Conservation (phyloP, 2,329 filamentous ascomycete species). For the Dactylellina sp. region DNA sequence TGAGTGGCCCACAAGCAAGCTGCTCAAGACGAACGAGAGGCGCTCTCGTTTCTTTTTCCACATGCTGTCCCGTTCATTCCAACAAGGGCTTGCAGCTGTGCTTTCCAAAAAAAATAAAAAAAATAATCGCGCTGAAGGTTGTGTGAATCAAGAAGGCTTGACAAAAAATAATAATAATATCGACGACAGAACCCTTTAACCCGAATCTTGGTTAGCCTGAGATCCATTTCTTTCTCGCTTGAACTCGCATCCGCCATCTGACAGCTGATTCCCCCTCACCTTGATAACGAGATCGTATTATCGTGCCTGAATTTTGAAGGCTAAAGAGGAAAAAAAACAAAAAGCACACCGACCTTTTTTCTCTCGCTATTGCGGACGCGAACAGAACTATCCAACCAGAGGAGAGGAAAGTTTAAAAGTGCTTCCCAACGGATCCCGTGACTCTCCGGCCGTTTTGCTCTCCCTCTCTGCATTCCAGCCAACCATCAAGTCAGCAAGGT, state of each 20-base stretch:
- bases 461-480: slow-evolving; percentile 10
- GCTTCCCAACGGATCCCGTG: slow-evolving; percentile 33
- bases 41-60: slow-evolving; percentile 47
- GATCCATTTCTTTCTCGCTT: slow-evolving; percentile 32
- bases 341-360: not conserved
- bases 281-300: slow-evolving; percentile 44
- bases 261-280: slow-evolving; percentile 40
- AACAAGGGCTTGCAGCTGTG: slow-evolving; percentile 38
- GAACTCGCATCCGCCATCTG: slow-evolving; percentile 34
- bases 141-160: no score
- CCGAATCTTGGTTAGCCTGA: slow-evolving; percentile 49
- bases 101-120: slow-evolving; percentile 17
- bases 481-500: slow-evolving; percentile 8
- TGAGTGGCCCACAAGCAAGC: slow-evolving; percentile 44
- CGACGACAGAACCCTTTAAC: slow-evolving; percentile 45
- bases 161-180: no score
- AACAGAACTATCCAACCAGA: slow-evolving; percentile 16
- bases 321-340: no score
- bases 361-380: slow-evolving; percentile 11
- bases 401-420: not conserved
- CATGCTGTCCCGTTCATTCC: slow-evolving; percentile 43
- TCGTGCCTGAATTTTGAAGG: slow-evolving; percentile 28
- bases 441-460: slow-evolving; percentile 45
- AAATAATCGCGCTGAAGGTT: slow-evolving; percentile 57
- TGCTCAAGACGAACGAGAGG: slow-evolving; percentile 21